Evolutionary conservation across 441 rosid genomes (phyloP).

Genomic region (Arabidopsis lyrata): DNA sequence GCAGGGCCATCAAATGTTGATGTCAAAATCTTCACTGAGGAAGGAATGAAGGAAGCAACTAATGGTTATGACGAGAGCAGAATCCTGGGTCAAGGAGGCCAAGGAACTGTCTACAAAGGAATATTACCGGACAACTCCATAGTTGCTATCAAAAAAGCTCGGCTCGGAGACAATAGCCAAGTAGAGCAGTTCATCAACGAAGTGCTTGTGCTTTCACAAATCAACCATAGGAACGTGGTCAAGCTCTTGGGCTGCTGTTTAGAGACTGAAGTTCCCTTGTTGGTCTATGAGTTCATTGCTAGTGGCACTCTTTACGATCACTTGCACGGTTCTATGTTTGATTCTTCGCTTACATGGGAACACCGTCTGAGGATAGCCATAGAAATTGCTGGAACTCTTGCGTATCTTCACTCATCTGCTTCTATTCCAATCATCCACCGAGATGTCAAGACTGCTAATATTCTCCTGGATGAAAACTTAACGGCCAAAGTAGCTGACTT

Average conservation of each 20-base stretch:
- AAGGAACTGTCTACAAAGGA: constrained; percentile 45
- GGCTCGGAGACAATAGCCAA: constrained; percentile 37
- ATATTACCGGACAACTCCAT: constrained; percentile 18
- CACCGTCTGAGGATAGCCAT: constrained; percentile 22
- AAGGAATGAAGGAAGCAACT: constrained; percentile 31
- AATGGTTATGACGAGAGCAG: constrained; percentile 29
- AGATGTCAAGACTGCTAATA: constrained; percentile 42
- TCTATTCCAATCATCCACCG: constrained; percentile 43
- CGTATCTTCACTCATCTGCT: constrained; percentile 43
- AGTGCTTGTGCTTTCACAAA: constrained; percentile 31
- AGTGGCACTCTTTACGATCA: constrained; percentile 37
- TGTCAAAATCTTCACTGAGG: constrained; percentile 31
- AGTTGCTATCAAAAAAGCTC: constrained; percentile 39
- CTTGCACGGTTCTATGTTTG: constrained; percentile 22
- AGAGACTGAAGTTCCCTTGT: constrained; percentile 35
- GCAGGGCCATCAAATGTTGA: constrained; percentile 20
- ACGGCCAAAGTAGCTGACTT: constrained; percentile 44
- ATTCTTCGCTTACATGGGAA: constrained; percentile 32
- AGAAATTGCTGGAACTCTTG: constrained; percentile 33
- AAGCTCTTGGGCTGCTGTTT: constrained; percentile 37
- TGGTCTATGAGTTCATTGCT: constrained; percentile 36
- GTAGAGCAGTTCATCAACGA: constrained; percentile 41
- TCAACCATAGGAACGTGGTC: constrained; percentile 40
- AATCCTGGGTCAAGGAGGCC: constrained; percentile 39
- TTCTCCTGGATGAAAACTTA: constrained; percentile 35